Base-by-base conservation (phyloP, 257 asterid genomes). In the Przewalskia tangutica region DNA sequence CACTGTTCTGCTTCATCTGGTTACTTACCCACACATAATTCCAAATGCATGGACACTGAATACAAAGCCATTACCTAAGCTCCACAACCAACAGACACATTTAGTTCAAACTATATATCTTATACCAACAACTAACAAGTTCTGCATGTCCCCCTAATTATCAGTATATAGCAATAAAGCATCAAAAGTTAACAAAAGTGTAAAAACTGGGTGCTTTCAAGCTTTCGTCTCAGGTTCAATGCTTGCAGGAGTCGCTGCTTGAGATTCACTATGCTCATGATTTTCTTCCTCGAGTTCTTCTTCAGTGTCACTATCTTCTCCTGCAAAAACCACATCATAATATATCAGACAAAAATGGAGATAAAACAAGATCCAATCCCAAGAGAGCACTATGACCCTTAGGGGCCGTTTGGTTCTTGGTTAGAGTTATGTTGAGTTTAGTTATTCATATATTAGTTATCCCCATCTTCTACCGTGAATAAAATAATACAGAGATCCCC, bases 251-350 rank as follows among this genome's bases (percentile, higher is more conserved):
- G 20, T 8, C 13, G 81, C 81, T 67, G 65, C 87, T 77, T 56
- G 84, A 56, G 77, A 17, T 64, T 62, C 82, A 11, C 83, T 82
- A 9, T 78, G 80, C 2, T 71, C 85, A 20, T 60, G 36, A 13
- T 62, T 36, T 18, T 36, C 66, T 51, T 71, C 80, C 53, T 85
- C 86, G 4, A 51, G n/a, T 38, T 66, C 68, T 63, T 87, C 88
- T 55, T 87, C 90, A 4, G 83, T 83, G 82, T 84, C 88, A 0
- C 89, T 87, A 51, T 87, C 76, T 40, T 27, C 89, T 78, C 77
- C 64, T 62, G 36, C 80, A 46, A 80, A 27, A 46, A 23, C 7
- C 13, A 2, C 20, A 76, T 23, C 6, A 18, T 4, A 34, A 81
- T 7, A 1, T 7, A 66, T 66, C 50, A 36, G 14, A 32, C 14